Conservation (phyloP, 352 stramenopile species). For the Plasmopara viticola region DNA sequence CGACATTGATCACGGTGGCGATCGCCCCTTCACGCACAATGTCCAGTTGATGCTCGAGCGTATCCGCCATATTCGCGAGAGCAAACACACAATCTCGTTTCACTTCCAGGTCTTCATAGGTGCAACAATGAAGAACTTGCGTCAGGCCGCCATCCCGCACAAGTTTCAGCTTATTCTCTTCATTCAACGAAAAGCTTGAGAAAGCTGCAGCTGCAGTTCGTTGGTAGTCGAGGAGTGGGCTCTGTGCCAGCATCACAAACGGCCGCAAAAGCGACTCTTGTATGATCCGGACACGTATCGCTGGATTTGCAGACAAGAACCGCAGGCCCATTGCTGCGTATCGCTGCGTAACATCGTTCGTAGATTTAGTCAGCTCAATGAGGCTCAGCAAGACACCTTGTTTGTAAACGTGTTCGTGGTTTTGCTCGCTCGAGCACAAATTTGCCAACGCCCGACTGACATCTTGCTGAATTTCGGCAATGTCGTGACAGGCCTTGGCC, state of each 20-base stretch:
- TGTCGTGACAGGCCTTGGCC: conserved; percentile 45
- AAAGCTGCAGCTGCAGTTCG: conserved; percentile 91
- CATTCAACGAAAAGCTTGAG: conserved; percentile 87
- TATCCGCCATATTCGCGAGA: conserved; percentile 91
- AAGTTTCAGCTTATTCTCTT: conserved; percentile 93
- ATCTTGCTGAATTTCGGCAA: conserved; percentile 93
- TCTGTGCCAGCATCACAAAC: conserved; percentile 90
- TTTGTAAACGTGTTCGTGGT: conserved; percentile 89
- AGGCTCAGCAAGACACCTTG: conserved; percentile 89
- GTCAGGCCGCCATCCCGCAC: conserved; percentile 86
- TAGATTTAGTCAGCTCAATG: conserved; percentile 81
- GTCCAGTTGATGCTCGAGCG: conserved; percentile 85
- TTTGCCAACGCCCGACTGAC: conserved; percentile 89
- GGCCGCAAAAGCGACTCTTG: conserved; percentile 85
- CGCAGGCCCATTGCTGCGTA: conserved; percentile 94
- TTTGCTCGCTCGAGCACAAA: conserved; percentile 92
- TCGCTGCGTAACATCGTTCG: conserved; percentile 89
- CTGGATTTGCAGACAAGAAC: conserved; percentile 91
- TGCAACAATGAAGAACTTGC: conserved; percentile 87
- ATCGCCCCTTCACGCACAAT: conserved; percentile 87
- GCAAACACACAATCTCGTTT: conserved; percentile 90
- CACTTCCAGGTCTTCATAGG: conserved; percentile 89
- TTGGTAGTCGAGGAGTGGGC: conserved; percentile 86
- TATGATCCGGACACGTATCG: conserved; percentile 90
- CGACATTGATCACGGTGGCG: conserved; percentile 65